Conservation (phyloP, 331 rosid species). For the Ulmus americana region DNA sequence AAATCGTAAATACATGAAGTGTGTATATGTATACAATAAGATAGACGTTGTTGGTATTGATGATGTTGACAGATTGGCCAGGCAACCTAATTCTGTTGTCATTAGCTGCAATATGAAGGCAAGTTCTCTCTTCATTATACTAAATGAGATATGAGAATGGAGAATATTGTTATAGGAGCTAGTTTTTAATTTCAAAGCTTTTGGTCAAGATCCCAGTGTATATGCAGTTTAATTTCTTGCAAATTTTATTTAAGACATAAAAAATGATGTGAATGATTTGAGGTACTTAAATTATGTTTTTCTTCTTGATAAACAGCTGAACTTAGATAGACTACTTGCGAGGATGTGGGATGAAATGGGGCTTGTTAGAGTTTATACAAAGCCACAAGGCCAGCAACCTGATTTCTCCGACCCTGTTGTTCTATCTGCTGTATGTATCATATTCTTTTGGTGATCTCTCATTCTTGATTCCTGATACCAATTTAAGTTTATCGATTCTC, state of each 20-base stretch:
- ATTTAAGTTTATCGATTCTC: constrained; percentile 12
- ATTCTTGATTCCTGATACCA: constrained; percentile 9
- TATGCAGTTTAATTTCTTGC: not conserved
- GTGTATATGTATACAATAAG: constrained; percentile 95
- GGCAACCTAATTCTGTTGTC: constrained; percentile 93
- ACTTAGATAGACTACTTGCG: constrained; percentile 78
- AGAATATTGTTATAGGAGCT: not conserved
- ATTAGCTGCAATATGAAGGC: constrained; percentile 93
- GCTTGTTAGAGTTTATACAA: constrained; percentile 81
- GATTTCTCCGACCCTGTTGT: constrained; percentile 85
- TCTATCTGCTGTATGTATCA: constrained; percentile 73
- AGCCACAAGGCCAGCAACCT: constrained; percentile 98
- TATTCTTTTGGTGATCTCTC: constrained; percentile 14
- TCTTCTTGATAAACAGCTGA: constrained; percentile 54
- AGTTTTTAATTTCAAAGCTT: not conserved
- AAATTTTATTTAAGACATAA: not conserved
- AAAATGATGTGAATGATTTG: not conserved
- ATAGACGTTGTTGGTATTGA: constrained; percentile 96
- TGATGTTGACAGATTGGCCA: constrained; percentile 90
- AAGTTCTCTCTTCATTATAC: constrained; percentile 22
- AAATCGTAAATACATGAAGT: constrained; percentile 97
- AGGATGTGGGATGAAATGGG: constrained; percentile 99
- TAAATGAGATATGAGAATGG: constrained; percentile 2
- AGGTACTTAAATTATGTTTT: constrained; percentile 3
- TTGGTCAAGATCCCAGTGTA: not conserved